Percentiles rank a stretch among this genome's conserved stretches.
These are phyloP conservation scores for Ogataea glucozyma DNA, from an alignment of 805 yeast species.

Conservation along the genomic window DNA sequence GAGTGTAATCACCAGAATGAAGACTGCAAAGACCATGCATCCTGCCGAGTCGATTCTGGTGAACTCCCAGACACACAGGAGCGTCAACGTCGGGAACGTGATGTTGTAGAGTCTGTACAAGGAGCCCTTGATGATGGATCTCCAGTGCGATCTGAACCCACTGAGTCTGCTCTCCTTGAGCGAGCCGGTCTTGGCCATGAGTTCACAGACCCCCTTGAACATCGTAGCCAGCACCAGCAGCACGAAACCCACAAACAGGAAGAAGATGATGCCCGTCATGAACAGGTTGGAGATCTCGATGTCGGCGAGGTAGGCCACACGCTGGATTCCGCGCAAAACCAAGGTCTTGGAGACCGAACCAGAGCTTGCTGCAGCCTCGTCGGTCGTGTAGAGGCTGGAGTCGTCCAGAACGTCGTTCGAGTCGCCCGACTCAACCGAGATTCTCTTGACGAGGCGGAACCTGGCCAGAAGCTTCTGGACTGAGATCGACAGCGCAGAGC, in stretches of 20 bases:
- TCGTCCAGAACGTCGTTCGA: constrained; percentile 50
- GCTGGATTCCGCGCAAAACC: constrained; percentile 85
- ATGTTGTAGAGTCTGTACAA: constrained; percentile 79
- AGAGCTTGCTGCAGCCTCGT: constrained; percentile 59
- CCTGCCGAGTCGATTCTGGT: constrained; percentile 84
- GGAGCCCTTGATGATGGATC: constrained; percentile 82
- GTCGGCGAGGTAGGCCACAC: constrained; percentile 81
- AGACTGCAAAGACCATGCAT: constrained; percentile 73
- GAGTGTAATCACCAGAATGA: constrained; percentile 58
- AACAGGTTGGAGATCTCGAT: constrained; percentile 87
- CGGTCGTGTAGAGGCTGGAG: constrained; percentile 58
- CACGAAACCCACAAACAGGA: constrained; percentile 71
- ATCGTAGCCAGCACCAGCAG: constrained; percentile 54
- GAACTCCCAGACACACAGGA: constrained; percentile 88
- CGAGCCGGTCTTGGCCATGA: constrained; percentile 54
- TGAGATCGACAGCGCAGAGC: constrained; percentile 69
- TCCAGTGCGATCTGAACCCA: constrained; percentile 83
- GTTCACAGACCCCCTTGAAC: constrained; percentile 72
- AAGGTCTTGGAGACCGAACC: constrained; percentile 55
- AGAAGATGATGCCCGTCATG: constrained; percentile 82
- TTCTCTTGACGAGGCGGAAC: constrained; percentile 36
- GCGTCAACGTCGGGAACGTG: constrained; percentile 83
- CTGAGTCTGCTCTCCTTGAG: constrained; percentile 66
- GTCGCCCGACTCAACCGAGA: constrained; percentile 42
- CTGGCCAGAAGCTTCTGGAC: constrained; percentile 59